Percentiles rank a stretch among this genome's conserved stretches.
Conservation (phyloP, 129 eudicot species). For the Chrysanthemum lavandulifolium region DNA sequence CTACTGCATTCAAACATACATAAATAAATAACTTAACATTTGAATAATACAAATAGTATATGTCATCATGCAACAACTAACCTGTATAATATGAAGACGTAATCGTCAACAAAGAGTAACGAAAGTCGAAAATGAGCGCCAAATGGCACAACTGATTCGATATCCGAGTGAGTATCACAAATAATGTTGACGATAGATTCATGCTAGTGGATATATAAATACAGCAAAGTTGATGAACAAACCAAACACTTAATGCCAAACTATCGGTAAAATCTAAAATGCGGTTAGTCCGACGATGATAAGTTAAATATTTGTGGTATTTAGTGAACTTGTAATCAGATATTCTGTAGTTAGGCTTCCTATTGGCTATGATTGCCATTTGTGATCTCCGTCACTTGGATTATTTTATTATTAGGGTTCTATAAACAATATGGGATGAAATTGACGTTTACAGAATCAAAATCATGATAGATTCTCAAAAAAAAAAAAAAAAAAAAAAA, state of each 20-base stretch:
- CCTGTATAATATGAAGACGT: background rate
- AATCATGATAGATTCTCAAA: background rate
- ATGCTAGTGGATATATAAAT: slow-evolving; percentile 25
- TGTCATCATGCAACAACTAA: slow-evolving; percentile 2
- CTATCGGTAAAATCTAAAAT: slow-evolving; percentile 27
- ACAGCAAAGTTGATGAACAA: slow-evolving; percentile 23
- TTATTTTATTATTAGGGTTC: slow-evolving; percentile 18
- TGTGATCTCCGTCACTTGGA: slow-evolving; percentile 36
- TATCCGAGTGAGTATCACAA: background rate
- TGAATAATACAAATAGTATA: background rate
- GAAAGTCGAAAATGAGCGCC: slow-evolving; percentile 32
- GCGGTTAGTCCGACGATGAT: slow-evolving; percentile 23
- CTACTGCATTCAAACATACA: background rate
- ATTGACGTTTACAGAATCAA: no score
- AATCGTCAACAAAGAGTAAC: background rate
- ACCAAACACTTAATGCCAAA: slow-evolving; percentile 26
- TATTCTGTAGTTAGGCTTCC: slow-evolving; percentile 28
- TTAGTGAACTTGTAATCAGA: slow-evolving; percentile 15
- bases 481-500: no score
- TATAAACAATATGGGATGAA: background rate
- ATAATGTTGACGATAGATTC: slow-evolving; percentile 28
- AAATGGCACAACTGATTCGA: slow-evolving; percentile 50
- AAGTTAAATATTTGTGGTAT: background rate
- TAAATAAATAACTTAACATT: background rate
- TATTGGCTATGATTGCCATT: slow-evolving; percentile 23